Evolutionary conservation across 2,329 filamentous ascomycete species (phyloP), one percentile per base, ranked within the genome.

Genomic region (Ophiostoma ulmi): DNA sequence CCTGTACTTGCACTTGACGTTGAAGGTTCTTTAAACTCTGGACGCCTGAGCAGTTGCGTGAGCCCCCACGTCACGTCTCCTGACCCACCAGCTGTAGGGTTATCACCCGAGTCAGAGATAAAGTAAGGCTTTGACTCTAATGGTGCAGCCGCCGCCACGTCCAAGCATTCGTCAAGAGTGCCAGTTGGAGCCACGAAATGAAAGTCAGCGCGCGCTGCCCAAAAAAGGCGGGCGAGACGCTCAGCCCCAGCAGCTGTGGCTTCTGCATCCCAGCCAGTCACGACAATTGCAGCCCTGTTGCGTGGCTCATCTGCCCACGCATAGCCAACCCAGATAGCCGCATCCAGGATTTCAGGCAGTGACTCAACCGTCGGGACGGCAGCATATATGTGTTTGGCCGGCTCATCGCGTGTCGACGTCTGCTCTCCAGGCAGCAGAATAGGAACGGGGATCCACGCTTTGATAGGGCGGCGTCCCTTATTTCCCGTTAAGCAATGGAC

Each of bases 41-140:
- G 76, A 4, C 83, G 79, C 20, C 75, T 77, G 10, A 86, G 78
- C 20, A 86, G 75, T 67, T 80, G 77, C 0, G 80, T 80, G 5
- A 86, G 75, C 0, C 83, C 81, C 83, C 84, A 86, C 0, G 84
- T 85, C 20, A 86, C 81, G 73, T 86, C 84, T 0, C 84, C 84
- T 0, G 84, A 83, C 0, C 84, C 84, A 5, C 84, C 84, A 1
- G 84, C 84, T 0, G 84, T 86, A 7, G 84, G 84, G 69, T 86
- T 86, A 71, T 86, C 84, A 0, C 84, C 84, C 0, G 84, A 86
- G 75, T 86, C 84, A 0, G 84, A 86, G 70, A 86, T 83, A 74
- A 86, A 86, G 72, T 80, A 86, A 0, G 84, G 84, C 8, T 79
- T 79, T 2, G 44, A 22, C 3, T n/a, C 35, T 0, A 80, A 80